Evolutionary conservation across 352 stramenopile genomes (phyloP).

Genomic region (Pythium scleroteichum): DNA sequence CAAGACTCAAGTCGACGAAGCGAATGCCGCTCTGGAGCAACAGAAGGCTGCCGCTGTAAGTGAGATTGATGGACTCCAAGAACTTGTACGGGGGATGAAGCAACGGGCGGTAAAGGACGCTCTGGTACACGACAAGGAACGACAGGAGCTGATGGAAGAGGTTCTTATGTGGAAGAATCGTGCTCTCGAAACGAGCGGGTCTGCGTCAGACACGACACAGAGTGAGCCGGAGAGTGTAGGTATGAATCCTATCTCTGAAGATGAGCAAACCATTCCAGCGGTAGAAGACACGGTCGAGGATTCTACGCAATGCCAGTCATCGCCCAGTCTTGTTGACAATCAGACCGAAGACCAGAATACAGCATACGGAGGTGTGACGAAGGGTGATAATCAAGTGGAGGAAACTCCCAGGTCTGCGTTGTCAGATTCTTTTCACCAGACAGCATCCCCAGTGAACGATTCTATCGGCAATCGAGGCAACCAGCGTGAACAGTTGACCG

Average conservation of each 20-base stretch:
- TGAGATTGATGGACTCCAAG: slow-evolving; percentile 14
- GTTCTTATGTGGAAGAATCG: slow-evolving; percentile 27
- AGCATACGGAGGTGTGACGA: not conserved
- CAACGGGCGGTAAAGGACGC: slow-evolving; percentile 20
- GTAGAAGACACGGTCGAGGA: not conserved
- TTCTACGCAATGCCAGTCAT: not conserved
- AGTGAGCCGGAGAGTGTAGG: slow-evolving; percentile 6
- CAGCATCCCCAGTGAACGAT: not conserved
- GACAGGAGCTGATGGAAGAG: slow-evolving; percentile 26
- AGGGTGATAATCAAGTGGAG: not conserved
- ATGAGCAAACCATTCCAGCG: too few species aligned
- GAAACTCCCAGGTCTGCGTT: slow-evolving; percentile 2
- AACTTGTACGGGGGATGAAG: slow-evolving; percentile 19
- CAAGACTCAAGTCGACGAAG: slow-evolving; percentile 23
- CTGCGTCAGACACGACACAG: not conserved
- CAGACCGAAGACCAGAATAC: not conserved
- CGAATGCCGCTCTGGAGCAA: slow-evolving; percentile 9
- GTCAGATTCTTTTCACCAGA: slow-evolving; percentile 2
- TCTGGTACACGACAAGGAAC: slow-evolving; percentile 21
- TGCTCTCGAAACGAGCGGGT: not conserved
- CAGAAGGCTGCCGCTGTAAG: slow-evolving; percentile 4
- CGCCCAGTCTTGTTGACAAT: slow-evolving; percentile 9
- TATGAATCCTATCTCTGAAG: not conserved
- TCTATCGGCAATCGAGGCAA: not conserved
- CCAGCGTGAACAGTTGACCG: too few species aligned